Percentiles rank a stretch among this genome's conserved stretches.
Conservation (phyloP, 306 rosid species). For the Cyamopsis tetragonoloba region DNA sequence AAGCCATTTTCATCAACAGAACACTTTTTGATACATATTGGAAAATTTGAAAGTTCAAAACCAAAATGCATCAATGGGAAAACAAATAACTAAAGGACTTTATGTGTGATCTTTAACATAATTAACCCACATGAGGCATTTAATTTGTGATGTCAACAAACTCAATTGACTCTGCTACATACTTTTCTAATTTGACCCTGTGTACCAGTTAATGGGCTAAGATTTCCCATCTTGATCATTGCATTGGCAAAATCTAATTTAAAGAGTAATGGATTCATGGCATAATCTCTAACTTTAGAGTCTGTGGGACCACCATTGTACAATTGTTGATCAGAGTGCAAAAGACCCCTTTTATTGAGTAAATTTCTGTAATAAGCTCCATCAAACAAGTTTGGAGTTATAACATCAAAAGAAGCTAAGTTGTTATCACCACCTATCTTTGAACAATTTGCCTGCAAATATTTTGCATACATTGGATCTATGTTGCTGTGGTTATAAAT, state of each 20-base stretch:
- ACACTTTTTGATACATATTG: too few relatives aligned
- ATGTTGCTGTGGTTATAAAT: slow-evolving; percentile 51
- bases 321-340: slow-evolving; percentile 59
- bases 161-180: slow-evolving; percentile 36
- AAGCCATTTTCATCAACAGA: too few relatives aligned
- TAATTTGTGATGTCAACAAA: too few relatives aligned
- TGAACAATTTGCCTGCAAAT: slow-evolving; percentile 36
- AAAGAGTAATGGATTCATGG: neutral
- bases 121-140: too few relatives aligned
- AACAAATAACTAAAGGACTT: too few relatives aligned
- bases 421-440: slow-evolving; percentile 35
- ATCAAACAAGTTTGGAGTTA: slow-evolving; percentile 34
- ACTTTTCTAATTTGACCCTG: slow-evolving; percentile 41
- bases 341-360: slow-evolving; percentile 31
- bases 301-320: slow-evolving; percentile 36
- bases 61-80: too few relatives aligned
- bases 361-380: slow-evolving; percentile 38
- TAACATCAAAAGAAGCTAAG: slow-evolving; percentile 35
- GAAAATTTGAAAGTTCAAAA: too few relatives aligned
- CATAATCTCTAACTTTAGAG: slow-evolving; percentile 28
- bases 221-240: slow-evolving; percentile 47
- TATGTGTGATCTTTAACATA: too few relatives aligned
- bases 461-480: slow-evolving; percentile 23
- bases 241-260: slow-evolving; percentile 39
- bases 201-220: slow-evolving; percentile 39